phyloP scores from a whole-genome alignment of 148 eudicot genomes.

The Amaranthus hypochondriacus region DNA sequence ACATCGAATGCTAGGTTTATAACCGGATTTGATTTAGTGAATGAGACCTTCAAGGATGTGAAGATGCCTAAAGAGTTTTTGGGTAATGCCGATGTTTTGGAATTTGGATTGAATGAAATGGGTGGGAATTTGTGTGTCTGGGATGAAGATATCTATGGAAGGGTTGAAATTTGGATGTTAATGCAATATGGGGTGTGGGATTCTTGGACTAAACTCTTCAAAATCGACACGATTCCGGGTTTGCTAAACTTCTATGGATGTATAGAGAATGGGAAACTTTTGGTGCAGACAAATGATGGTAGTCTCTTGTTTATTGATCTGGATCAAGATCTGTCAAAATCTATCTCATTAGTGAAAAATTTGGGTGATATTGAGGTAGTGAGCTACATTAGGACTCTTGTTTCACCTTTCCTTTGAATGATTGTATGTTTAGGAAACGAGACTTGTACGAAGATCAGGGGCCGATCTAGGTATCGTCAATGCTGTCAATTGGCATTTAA shows the following conservation, averaged over 20 bases:
- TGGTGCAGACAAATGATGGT: constrained; percentile 26
- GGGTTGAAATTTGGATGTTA: constrained; percentile 28
- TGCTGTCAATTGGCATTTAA: too few species aligned
- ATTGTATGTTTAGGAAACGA: not conserved
- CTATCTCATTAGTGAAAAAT: constrained; percentile 16
- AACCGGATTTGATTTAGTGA: constrained; percentile 24
- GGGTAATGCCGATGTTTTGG: constrained; percentile 9
- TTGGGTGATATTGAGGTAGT: constrained; percentile 28
- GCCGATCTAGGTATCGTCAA: too few species aligned
- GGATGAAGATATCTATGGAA: constrained; percentile 17
- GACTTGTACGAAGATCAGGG: not conserved
- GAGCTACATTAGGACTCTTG: constrained; percentile 23
- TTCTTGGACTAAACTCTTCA: constrained; percentile 24
- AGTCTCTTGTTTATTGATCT: constrained; percentile 26
- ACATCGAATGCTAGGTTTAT: constrained; percentile 11
- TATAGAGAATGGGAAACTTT: constrained; percentile 23
- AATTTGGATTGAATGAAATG: constrained; percentile 25
- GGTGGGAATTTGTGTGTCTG: constrained; percentile 27
- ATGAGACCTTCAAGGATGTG: constrained; percentile 24
- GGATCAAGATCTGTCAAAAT: constrained; percentile 10
- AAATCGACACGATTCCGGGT: constrained; percentile 13
- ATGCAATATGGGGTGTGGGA: constrained; percentile 23
- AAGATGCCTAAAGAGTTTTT: constrained; percentile 17
- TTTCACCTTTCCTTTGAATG: constrained; percentile 22
- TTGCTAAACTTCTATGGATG: constrained; percentile 25